A percentile compares a stretch with the other conserved stretches of the same genome.
phyloP scores from a whole-genome alignment of 345 rosid species.

The Eucalyptus pauciflora region DNA sequence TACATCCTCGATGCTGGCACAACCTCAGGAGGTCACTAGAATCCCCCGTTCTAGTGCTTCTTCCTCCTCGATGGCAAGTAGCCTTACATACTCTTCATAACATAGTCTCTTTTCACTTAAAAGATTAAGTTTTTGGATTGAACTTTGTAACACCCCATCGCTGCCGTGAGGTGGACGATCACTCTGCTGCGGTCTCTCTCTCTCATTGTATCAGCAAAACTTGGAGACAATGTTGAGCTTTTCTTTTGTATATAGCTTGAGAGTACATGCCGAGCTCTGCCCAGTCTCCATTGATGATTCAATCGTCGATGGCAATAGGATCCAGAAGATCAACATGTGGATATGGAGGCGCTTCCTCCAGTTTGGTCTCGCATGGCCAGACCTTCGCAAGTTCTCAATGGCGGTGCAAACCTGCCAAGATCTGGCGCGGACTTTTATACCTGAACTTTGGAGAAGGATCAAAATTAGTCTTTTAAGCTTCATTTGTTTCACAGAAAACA shows the following conservation, averaged over 20 bases:
- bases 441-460: background rate
- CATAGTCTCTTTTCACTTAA: too few relatives aligned
- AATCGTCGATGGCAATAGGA: background rate
- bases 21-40: too few relatives aligned
- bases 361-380: background rate
- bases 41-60: too few relatives aligned
- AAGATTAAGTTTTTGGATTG: rapidly evolving
- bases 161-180: background rate
- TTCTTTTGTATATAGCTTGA: background rate
- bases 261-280: background rate
- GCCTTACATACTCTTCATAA: too few relatives aligned
- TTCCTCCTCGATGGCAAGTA: too few relatives aligned
- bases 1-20: too few relatives aligned
- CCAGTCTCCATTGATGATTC: background rate
- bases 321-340: background rate
- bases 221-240: background rate
- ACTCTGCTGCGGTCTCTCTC: background rate
- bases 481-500: background rate
- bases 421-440: too few relatives aligned
- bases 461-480: background rate
- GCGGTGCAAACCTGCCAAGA: background rate
- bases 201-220: background rate
- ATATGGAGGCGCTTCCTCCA: background rate
- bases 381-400: background rate
- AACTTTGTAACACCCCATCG: background rate